Base-by-base conservation (phyloP, 1,284 basidiomycete species). In the Tausonia pullulans region DNA sequence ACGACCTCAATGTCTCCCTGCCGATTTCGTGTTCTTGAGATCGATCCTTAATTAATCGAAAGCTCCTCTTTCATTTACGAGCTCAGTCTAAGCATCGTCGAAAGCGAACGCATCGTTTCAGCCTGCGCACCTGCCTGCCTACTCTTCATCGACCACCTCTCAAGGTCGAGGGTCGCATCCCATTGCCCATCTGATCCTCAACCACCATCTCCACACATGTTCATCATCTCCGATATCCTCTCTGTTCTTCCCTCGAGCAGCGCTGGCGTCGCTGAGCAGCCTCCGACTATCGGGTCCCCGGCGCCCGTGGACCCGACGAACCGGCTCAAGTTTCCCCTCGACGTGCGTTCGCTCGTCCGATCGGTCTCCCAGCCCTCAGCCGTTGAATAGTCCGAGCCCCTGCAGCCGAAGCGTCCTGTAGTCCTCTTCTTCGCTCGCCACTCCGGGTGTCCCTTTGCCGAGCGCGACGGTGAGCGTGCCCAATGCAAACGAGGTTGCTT, bases 181-280 rank as follows among this genome's bases (percentile, higher is more conserved):
- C n/a, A n/a, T n/a, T n/a, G n/a, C n/a, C n/a, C n/a, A n/a, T 53
- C 55, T 8, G 9, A 43, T 41, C 54, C 46, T 56, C n/a, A 39
- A 16, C 14, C 10, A 14, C 10, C 49, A 3, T 39, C 40, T 2
- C 14, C 8, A 3, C 40, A 5, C 62, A 66, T 66, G 65, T 66
- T 66, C 65, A 51, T 66, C 61, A 39, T 66, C 43, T 60, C 61
- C 8, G 65, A 66, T 54, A 11, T 66, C 16, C 65, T 66, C 53
- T 63, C 61, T 5, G 45, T 66, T 48, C 50, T 66, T 0, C 65
- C 65, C 39, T 59, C 60, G 4, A 63, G 57, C 13, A n/a, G 40
- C 8, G 45, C 56, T 1, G 54, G 11, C 11, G 45, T 57, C 41
- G 50, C 50, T 3, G n/a, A n/a, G n/a, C n/a, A n/a, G n/a, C 27